Conservation (phyloP, 306 rosid species). For the Trifolium dubium region DNA sequence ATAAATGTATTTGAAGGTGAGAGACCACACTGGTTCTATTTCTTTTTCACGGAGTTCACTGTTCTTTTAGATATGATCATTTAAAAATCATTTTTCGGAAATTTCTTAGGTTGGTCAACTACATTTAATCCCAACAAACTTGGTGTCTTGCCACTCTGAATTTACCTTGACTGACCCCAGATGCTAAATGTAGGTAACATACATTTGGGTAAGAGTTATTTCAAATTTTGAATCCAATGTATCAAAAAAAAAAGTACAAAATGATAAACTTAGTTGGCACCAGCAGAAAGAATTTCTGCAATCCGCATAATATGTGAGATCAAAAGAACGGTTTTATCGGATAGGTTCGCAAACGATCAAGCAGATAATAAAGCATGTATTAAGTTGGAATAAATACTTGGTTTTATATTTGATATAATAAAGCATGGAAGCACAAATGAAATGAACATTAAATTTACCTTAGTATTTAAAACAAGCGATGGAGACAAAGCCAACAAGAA, state of each 20-base stretch:
- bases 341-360: neutral
- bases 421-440: constrained; percentile 12
- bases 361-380: constrained; percentile 8
- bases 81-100: constrained; percentile 15
- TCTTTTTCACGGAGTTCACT: neutral
- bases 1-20: neutral
- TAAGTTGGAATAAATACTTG: too few relatives aligned
- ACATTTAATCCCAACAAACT: neutral
- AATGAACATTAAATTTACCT: constrained; percentile 53
- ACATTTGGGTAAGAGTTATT: too few relatives aligned
- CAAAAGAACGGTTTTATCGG: neutral
- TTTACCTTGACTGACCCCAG: neutral
- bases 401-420: neutral
- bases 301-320: too few relatives aligned
- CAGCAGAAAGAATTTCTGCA: too few relatives aligned
- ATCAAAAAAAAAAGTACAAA: too few relatives aligned
- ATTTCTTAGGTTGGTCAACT: neutral
- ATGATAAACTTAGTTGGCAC: too few relatives aligned
- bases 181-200: too few relatives aligned
- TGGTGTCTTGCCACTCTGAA: neutral
- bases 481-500: constrained; percentile 78
- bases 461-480: constrained; percentile 59
- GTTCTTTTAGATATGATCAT: neutral
- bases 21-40: too few relatives aligned
- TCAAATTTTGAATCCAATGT: too few relatives aligned